These are phyloP conservation scores for Sarocladium strictum DNA, from an alignment of 2,329 filamentous ascomycete species.

Conservation along the genomic window DNA sequence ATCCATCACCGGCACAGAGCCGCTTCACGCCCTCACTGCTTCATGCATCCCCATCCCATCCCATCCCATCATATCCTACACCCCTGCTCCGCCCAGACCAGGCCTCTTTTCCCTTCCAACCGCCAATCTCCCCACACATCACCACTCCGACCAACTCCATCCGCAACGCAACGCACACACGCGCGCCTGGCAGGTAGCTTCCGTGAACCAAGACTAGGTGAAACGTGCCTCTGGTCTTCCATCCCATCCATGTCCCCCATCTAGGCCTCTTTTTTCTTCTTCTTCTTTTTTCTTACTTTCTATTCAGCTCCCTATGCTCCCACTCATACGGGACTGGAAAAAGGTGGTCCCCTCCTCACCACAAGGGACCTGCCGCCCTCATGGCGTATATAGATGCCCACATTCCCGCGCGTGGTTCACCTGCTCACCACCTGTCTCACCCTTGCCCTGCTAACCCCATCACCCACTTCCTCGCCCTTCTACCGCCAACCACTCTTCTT, in stretches of 20 bases:
- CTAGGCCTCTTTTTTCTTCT: background rate
- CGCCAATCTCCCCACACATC: background rate
- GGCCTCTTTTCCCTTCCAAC: background rate
- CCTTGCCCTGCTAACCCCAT: background rate
- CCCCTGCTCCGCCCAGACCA: background rate
- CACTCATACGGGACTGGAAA: too few relatives aligned
- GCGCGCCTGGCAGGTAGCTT: background rate
- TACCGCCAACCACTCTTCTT: background rate
- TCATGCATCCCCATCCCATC: background rate
- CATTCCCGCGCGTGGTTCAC: constrained; percentile 3
- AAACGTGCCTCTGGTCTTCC: background rate
- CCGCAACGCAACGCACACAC: background rate
- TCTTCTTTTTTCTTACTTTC: background rate
- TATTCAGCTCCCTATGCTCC: too few relatives aligned
- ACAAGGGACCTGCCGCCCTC: too few relatives aligned
- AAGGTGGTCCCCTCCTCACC: too few relatives aligned
- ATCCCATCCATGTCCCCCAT: too few relatives aligned
- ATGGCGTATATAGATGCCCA: constrained; percentile 7
- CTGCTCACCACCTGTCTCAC: background rate
- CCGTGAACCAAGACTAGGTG: background rate
- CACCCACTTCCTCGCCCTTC: too few relatives aligned
- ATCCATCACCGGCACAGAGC: background rate
- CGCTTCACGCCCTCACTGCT: background rate
- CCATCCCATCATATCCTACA: background rate
- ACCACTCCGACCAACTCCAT: background rate